Percentiles rank a stretch among this genome's conserved stretches.
These are phyloP conservation scores for Ustilago trichophora DNA, from an alignment of 1,284 basidiomycete species.

Conservation along the genomic window DNA sequence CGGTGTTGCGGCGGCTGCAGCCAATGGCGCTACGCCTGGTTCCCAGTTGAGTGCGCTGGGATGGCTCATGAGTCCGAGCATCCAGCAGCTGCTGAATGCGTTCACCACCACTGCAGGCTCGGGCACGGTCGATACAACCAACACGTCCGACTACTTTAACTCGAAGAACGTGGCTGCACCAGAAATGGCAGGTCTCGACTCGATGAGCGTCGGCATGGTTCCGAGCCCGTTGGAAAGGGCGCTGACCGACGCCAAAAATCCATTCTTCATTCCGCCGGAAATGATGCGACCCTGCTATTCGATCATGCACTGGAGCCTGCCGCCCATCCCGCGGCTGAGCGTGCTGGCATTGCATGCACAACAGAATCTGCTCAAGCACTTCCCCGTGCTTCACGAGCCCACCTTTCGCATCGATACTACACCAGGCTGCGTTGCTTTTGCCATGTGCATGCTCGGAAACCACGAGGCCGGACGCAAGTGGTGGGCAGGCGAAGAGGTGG, in stretches of 20 bases:
- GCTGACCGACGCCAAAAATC: slow-evolving; percentile 50
- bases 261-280: slow-evolving; percentile 53
- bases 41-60: slow-evolving; percentile 40
- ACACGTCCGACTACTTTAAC: slow-evolving; percentile 45
- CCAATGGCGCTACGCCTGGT: slow-evolving; percentile 27
- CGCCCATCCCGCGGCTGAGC: slow-evolving; percentile 52
- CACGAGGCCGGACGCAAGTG: slow-evolving; percentile 56
- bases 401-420: slow-evolving; percentile 58
- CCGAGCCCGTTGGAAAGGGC: slow-evolving; percentile 44
- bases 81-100: slow-evolving; percentile 52
- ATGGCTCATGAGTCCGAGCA: slow-evolving; percentile 57
- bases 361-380: slow-evolving; percentile 59
- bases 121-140: slow-evolving; percentile 24
- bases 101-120: slow-evolving; percentile 34
- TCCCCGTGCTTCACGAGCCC: slow-evolving; percentile 58
- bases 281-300: slow-evolving; percentile 57
- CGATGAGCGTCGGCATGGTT: slow-evolving; percentile 11
- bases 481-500: slow-evolving; percentile 60
- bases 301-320: slow-evolving; percentile 54
- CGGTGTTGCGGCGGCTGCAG: slow-evolving; percentile 18
- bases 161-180: slow-evolving; percentile 26
- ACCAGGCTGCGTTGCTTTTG: slow-evolving; percentile 55
- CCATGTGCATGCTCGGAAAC: slow-evolving; percentile 57
- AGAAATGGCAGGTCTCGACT: slow-evolving; percentile 1
- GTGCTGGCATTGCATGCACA: slow-evolving; percentile 57